A percentile compares a stretch with the other conserved stretches of the same genome.
These are phyloP conservation scores for Novymonas esmeraldas DNA, from an alignment of 208 protist genomes.

Conservation along the genomic window DNA sequence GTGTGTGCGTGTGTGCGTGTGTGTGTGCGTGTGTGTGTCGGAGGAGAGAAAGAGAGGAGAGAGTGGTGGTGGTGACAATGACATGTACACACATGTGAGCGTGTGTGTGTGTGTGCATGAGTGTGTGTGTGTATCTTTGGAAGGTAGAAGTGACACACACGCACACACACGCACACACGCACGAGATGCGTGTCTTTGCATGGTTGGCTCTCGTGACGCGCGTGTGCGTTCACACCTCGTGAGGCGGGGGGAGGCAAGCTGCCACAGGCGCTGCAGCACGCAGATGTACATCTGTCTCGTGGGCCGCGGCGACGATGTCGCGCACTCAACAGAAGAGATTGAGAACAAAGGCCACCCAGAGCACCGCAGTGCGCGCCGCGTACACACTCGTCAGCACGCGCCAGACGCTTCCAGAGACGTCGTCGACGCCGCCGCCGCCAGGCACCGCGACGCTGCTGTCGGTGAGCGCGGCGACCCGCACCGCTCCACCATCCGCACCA, in stretches of 20 bases:
- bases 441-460: neutral
- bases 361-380: slow-evolving; percentile 32
- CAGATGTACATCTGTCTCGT: too few species aligned
- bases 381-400: slow-evolving; percentile 21
- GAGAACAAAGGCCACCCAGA: slow-evolving; percentile 31
- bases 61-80: neutral
- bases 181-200: neutral
- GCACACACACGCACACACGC: too few species aligned
- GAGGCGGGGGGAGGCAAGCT: too few species aligned
- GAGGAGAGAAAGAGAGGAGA: neutral
- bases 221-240: too few species aligned
- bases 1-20: neutral
- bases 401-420: slow-evolving; percentile 2
- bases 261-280: too few species aligned
- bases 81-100: neutral
- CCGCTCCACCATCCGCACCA: neutral
- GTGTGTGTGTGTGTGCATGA: neutral
- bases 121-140: neutral
- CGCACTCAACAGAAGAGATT: slow-evolving; percentile 32
- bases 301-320: neutral
- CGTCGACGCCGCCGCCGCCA: neutral
- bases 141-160: too few species aligned
- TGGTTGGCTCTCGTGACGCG: too few species aligned
- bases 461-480: neutral
- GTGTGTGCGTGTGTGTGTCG: neutral